Conservation (phyloP, 345 rosid species). For the Moricandia moricandioides region DNA sequence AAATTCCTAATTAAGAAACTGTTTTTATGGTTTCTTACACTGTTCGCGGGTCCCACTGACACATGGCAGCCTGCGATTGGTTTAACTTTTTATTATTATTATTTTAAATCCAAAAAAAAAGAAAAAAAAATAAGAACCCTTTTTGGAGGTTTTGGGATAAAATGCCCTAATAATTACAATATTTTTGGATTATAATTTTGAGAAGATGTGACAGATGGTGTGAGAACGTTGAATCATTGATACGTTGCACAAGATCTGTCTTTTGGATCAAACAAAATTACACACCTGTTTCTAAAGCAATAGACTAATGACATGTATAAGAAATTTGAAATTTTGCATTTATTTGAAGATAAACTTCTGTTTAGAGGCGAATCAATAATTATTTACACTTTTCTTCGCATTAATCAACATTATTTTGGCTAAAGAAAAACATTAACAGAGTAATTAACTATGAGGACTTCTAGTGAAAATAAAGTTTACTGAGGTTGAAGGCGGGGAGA, state of each 20-base stretch:
- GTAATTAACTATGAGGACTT: conserved; percentile 32
- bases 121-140: too few species aligned
- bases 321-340: not conserved
- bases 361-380: not conserved
- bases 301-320: not conserved
- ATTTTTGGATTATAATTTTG: not conserved
- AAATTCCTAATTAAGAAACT: too few species aligned
- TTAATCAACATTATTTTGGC: not conserved
- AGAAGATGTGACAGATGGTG: conserved; percentile 2
- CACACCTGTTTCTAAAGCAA: conserved; percentile 5
- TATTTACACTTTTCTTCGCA: not conserved
- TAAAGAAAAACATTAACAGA: not conserved
- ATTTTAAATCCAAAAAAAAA: too few species aligned
- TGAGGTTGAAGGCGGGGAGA: conserved; percentile 63
- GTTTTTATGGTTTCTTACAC: too few species aligned
- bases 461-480: conserved; percentile 36
- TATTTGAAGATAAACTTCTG: not conserved
- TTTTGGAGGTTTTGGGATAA: too few species aligned
- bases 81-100: too few species aligned
- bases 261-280: not conserved
- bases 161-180: not conserved
- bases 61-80: too few species aligned
- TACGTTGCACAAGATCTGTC: not conserved
- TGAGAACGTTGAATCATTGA: not conserved
- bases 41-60: too few species aligned